A percentile compares a stretch with the other conserved stretches of the same genome.
Evolutionary conservation across 805 yeast species (phyloP).

Genomic region (Dipodascus geniculatus): DNA sequence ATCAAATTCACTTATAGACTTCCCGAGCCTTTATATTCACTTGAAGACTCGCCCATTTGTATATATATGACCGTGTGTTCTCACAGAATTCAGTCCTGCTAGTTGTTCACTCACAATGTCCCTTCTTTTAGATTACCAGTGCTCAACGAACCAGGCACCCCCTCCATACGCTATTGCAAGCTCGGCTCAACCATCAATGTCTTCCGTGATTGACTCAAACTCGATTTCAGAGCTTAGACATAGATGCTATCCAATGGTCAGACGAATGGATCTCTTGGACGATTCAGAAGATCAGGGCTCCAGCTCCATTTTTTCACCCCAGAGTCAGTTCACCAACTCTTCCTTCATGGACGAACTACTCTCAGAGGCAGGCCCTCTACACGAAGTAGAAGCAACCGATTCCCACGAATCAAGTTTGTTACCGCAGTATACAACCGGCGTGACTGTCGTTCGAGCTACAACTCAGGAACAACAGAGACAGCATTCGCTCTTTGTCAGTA

Average conservation of each 20-base stretch:
- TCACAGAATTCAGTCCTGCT: no score
- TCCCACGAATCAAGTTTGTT: not conserved
- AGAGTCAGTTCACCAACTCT: not conserved
- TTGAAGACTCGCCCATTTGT: no score
- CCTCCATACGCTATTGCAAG: not conserved
- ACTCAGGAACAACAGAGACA: not conserved
- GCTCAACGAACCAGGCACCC: constrained; percentile 1
- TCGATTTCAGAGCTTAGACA: not conserved
- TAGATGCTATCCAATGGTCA: not conserved
- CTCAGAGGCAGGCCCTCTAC: not conserved
- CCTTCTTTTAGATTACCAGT: not conserved
- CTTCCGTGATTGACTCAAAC: not conserved
- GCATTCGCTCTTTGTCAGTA: not conserved
- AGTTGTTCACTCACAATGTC: no score
- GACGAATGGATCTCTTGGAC: not conserved
- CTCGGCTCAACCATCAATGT: not conserved
- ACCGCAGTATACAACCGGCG: not conserved
- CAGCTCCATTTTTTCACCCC: not conserved
- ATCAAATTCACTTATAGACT: no score
- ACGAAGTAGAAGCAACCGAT: not conserved
- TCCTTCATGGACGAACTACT: not conserved
- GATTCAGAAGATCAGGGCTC: not conserved
- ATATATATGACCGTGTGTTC: no score
- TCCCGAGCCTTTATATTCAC: no score
- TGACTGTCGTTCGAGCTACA: not conserved